Evolutionary conservation across 257 asterid species (phyloP).

Genomic region (Nicotiana obtusifolia): DNA sequence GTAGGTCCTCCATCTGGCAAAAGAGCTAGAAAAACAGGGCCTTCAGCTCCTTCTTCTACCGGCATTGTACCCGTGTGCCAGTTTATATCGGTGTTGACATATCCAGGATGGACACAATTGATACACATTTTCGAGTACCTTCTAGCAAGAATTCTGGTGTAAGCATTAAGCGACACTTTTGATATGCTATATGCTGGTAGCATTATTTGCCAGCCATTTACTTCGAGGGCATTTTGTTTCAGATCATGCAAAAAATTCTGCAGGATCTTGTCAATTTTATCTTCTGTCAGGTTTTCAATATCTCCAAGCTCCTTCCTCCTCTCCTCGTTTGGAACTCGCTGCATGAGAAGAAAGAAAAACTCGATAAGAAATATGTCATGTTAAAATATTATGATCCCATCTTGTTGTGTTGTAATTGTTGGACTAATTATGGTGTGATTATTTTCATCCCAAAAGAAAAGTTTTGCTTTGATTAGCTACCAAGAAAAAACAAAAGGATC

Average conservation of each 20-base stretch:
- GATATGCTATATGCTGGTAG: slow-evolving; percentile 77
- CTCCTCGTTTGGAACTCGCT: slow-evolving; percentile 58
- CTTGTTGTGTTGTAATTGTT: not conserved
- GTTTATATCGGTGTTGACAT: slow-evolving; percentile 58
- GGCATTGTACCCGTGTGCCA: slow-evolving; percentile 59
- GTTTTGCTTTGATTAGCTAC: not conserved
- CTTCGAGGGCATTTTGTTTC: slow-evolving; percentile 43
- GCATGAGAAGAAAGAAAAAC: slow-evolving; percentile 17
- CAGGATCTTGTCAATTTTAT: slow-evolving; percentile 44
- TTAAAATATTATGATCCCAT: not conserved
- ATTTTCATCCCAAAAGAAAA: too few species aligned
- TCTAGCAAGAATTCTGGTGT: slow-evolving; percentile 66
- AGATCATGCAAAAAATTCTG: slow-evolving; percentile 46
- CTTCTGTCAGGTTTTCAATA: slow-evolving; percentile 52
- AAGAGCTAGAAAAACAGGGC: slow-evolving; percentile 62
- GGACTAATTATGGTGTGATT: not conserved
- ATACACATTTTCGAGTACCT: slow-evolving; percentile 56
- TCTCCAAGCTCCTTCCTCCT: slow-evolving; percentile 57
- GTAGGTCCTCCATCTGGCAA: slow-evolving; percentile 60
- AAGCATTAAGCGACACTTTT: slow-evolving; percentile 65
- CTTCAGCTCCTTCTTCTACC: slow-evolving; percentile 64
- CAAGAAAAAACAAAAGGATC: not conserved
- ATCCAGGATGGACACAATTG: slow-evolving; percentile 80
- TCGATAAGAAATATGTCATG: not conserved
- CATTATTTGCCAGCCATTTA: slow-evolving; percentile 78